Evolutionary conservation across 768 basidiomycete species (phyloP).

Genomic region (Nidularia sp.): DNA sequence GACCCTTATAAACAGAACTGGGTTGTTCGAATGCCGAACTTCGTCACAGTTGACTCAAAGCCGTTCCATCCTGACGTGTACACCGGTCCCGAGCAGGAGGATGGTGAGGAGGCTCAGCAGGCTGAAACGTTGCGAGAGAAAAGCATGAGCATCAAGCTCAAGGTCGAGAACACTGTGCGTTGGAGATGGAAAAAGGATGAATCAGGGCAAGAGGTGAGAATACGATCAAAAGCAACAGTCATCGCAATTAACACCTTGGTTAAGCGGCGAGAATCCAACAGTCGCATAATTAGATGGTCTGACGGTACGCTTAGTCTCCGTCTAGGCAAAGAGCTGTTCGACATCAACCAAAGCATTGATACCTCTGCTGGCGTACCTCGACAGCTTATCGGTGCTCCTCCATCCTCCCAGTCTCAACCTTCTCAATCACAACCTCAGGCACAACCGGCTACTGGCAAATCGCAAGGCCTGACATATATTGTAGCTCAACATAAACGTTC

Average conservation of each 20-base stretch:
- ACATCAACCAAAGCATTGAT: conserved; percentile 78
- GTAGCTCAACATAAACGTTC: conserved; percentile 87
- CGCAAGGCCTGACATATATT: conserved; percentile 82
- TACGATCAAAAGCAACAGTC: neutral
- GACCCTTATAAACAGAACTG: conserved; percentile 55
- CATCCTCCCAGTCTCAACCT: conserved; percentile 32
- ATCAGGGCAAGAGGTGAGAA: conserved; percentile 70
- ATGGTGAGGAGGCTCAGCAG: conserved; percentile 47
- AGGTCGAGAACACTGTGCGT: conserved; percentile 90
- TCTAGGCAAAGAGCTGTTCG: conserved; percentile 91
- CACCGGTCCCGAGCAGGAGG: conserved; percentile 77
- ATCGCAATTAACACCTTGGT: neutral
- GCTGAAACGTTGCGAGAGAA: conserved; percentile 66
- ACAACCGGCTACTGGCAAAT: conserved; percentile 29
- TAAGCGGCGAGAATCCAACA: conserved; percentile 84
- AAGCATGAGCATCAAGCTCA: conserved; percentile 80
- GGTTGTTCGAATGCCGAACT: conserved; percentile 93
- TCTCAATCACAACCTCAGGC: conserved; percentile 39
- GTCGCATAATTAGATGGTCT: conserved; percentile 91
- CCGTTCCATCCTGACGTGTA: conserved; percentile 89
- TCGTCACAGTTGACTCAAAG: conserved; percentile 83
- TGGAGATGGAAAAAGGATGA: conserved; percentile 92
- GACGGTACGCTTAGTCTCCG: conserved; percentile 90
- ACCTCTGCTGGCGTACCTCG: conserved; percentile 66
- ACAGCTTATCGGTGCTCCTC: conserved; percentile 45